Evolutionary conservation across 352 stramenopile genomes (phyloP).

Genomic region (Achlya hypogyna): DNA sequence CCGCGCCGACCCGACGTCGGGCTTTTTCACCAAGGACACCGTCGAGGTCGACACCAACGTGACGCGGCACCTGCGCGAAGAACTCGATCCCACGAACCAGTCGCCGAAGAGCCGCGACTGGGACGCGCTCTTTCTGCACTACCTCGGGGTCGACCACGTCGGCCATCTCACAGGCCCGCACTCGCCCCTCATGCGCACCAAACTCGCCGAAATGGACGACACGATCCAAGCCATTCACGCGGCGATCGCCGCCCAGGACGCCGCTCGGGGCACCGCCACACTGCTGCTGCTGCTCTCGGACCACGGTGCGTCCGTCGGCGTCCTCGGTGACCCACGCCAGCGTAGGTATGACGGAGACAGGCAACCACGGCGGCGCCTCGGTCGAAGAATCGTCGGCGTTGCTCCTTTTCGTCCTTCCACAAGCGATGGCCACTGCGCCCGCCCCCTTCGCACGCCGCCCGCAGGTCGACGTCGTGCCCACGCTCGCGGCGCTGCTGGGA

Average conservation of each 20-base stretch:
- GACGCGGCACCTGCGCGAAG: constrained; percentile 70
- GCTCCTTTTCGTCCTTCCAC: constrained; percentile 54
- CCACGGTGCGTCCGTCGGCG: constrained; percentile 29
- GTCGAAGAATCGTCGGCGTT: constrained; percentile 77
- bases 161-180: constrained; percentile 72
- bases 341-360: constrained; percentile 73
- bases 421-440: constrained; percentile 28
- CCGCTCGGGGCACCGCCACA: constrained; percentile 32
- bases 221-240: constrained; percentile 50
- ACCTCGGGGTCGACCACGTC: constrained; percentile 81
- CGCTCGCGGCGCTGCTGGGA: constrained; percentile 61
- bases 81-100: constrained; percentile 66
- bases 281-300: constrained; percentile 80
- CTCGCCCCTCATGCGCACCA: constrained; percentile 65
- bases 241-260: constrained; percentile 53
- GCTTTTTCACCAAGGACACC: constrained; percentile 84
- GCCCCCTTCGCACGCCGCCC: neutral
- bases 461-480: constrained; percentile 83
- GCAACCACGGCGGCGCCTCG: constrained; percentile 79
- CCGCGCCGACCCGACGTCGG: constrained; percentile 68
- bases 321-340: neutral
- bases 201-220: constrained; percentile 77
- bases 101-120: constrained; percentile 61
- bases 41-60: constrained; percentile 82
- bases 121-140: constrained; percentile 81